Evolutionary conservation across 192 early-diverging fungal genomes (phyloP), one percentile per base, ranked within the genome.

Genomic region (Geranomyces variabilis): DNA sequence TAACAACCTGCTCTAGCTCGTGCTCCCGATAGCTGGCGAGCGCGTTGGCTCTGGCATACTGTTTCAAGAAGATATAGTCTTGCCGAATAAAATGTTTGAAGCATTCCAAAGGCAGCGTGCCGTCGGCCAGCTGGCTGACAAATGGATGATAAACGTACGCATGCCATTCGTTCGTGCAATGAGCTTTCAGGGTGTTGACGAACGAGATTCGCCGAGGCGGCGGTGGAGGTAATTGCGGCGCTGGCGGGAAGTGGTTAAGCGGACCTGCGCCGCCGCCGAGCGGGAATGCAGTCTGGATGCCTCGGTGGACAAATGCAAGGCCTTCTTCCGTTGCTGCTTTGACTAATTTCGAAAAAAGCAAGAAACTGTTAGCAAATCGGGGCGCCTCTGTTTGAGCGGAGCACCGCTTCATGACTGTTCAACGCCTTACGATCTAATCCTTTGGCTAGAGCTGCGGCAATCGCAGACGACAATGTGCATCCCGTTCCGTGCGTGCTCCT

Each of bases 401-500:
- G 4, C 3, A 53, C 15, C 24, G 19, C 51, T 3, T n/a, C 17
- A 7, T 26, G 17, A 24, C 7, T 9, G 15, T 6, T 4, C n/a
- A 17, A 9, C 3, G 19, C 51, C 43, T 41, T 64, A 89, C 84
- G 75, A 41, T 73, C 46, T 56, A 77, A 33, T 4, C 86, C 89
- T 51, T 77, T 80, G 13, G 90, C 90, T 24, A 95, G 73, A 46
- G 84, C 70, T 8, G 90, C 86, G 19, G 92, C 84, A 69, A 95
- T 91, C 1, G 94, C 94, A 10, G 94, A 83, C 30, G 90, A 90
- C 47, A 94, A 75, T 5, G 94, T 95, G 67, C 94, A 95, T 55
- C 94, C 94, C 0, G 94, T 95, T 0, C 94, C 94, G 77, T 95
- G 94, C 0, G 91, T 92, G 75, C 89, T 90, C 33, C 69, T 80